Evolutionary conservation across 2,329 filamentous ascomycete genomes (phyloP).

Genomic region (Hypomyces rosellus): DNA sequence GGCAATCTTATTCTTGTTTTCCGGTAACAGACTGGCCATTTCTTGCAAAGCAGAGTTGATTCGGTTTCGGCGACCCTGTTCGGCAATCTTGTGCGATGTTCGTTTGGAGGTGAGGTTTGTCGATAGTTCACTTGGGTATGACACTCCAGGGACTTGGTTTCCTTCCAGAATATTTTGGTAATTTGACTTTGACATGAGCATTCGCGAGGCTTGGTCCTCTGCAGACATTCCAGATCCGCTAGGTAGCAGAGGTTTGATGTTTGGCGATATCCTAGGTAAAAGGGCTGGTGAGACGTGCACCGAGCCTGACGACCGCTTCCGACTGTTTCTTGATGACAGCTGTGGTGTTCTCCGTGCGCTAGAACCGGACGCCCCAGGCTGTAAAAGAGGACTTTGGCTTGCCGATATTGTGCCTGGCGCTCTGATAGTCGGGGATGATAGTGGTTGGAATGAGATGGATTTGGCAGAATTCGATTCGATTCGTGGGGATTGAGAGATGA

Average conservation of each 20-base stretch:
- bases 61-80: conserved; percentile 89
- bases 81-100: conserved; percentile 95
- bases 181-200: conserved; percentile 91
- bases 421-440: conserved; percentile 44
- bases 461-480: conserved; percentile 40
- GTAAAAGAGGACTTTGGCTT: conserved; percentile 59
- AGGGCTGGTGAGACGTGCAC: conserved; percentile 81
- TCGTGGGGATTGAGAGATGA: conserved; percentile 29
- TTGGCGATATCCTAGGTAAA: conserved; percentile 84
- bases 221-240: conserved; percentile 45
- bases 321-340: conserved; percentile 50
- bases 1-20: conserved; percentile 32
- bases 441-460: conserved; percentile 42
- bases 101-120: conserved; percentile 94
- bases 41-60: conserved; percentile 92
- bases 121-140: conserved; percentile 83
- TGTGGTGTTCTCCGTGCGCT: conserved; percentile 50
- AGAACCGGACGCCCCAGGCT: conserved; percentile 41
- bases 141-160: conserved; percentile 81
- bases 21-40: conserved; percentile 81
- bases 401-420: conserved; percentile 43
- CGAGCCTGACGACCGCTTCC: conserved; percentile 69
- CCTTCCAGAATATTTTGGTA: conserved; percentile 97
- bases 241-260: conserved; percentile 84
- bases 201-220: conserved; percentile 59